Base-by-base conservation (phyloP, 805 yeast species). In the Debaryomyces maramus region DNA sequence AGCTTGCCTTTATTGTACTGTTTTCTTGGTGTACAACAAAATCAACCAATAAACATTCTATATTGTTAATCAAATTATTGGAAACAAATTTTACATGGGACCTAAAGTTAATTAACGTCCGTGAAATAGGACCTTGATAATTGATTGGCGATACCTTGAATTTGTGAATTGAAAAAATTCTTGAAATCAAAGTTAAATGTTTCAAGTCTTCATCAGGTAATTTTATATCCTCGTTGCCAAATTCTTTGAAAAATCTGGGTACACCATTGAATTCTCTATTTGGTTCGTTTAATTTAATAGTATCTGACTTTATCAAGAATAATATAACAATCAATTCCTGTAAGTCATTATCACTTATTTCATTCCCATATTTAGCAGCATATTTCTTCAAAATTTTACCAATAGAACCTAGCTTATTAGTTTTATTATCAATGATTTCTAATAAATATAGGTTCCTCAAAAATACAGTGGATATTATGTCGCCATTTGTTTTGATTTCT, bases 91-190 rank as follows among this genome's bases (percentile, higher is more conserved):
- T 72, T 34, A 84, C 57, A 40, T 80, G 78, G 14, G 88, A 81
- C 53, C 89, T 75, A 57, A 83, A 85, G 32, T 79, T 75, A 35
- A 86, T 66, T 24, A 87, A 65, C 27, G 78, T 74, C 48, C 83
- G 77, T 13, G 88, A 85, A 23, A 88, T 69, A 10, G 88, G 89
- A 2, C 90, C 90, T 32, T 75, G 74, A 61, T 78, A 82, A 36
- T 75, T 77, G 28, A 68, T 68, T 19, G 78, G 78, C 32, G 67
- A 49, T 21, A 67, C 60, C 28, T 65, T 56, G 32, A 68, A 53
- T 44, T 54, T 63, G 37, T 57, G 64, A 28, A 68, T 46, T 2
- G 73, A 59, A 32, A 70, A 61, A 5, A 70, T 47, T 40, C 71
- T 52, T 3, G 73, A 60, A n/a, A 69, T 53, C 24, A 70, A 48